Percentiles rank a stretch among this genome's conserved stretches.
phyloP scores from a whole-genome alignment of 257 asterid genomes.

The Orobanche coerulescens region DNA sequence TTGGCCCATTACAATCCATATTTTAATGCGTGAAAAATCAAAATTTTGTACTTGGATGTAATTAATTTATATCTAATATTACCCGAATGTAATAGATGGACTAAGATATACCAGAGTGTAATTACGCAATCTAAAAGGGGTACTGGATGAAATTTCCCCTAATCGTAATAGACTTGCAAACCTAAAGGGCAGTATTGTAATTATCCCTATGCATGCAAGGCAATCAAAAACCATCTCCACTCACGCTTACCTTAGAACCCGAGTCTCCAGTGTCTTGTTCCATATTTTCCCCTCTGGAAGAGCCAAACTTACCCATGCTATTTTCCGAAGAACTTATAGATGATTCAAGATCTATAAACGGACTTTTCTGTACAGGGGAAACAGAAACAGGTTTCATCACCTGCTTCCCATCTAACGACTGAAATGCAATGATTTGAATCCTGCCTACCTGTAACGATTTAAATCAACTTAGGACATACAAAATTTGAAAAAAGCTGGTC shows the following conservation, averaged over 20 bases:
- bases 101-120: no score
- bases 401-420: conserved; percentile 94
- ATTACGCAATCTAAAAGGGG: no score
- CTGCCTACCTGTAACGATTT: conserved; percentile 70
- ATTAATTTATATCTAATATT: no score
- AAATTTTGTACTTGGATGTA: no score
- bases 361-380: conserved; percentile 41
- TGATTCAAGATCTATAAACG: conserved; percentile 60
- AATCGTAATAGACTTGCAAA: no score
- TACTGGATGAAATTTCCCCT: no score
- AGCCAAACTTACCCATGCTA: conserved; percentile 31
- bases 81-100: no score
- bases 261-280: conserved; percentile 82
- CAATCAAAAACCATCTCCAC: conserved; percentile 4
- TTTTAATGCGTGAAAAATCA: no score
- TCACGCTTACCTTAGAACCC: conserved; percentile 48
- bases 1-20: no score
- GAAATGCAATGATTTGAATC: conserved; percentile 92
- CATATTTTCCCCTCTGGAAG: conserved; percentile 40
- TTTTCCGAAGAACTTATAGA: conserved; percentile 66
- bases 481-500: background rate
- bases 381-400: conserved; percentile 53
- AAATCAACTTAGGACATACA: conserved; percentile 13
- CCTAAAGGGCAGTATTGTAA: background rate
- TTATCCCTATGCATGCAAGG: background rate